phyloP scores from a whole-genome alignment of 352 stramenopile genomes.

The Globisporangium recalcitrans region DNA sequence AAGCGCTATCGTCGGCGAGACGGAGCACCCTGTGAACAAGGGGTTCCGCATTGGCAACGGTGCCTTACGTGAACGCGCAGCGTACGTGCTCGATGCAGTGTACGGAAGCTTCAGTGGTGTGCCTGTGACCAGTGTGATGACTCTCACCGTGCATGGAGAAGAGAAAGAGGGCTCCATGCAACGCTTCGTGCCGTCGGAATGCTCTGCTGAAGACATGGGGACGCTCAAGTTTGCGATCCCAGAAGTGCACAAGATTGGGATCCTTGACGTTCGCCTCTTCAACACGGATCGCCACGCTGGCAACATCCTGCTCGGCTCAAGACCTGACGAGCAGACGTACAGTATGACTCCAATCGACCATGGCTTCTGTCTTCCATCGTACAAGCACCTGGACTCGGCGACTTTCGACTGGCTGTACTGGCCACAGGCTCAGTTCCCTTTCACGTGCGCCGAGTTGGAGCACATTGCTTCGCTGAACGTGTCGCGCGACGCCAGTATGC shows the following conservation, averaged over 20 bases:
- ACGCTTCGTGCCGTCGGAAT: slow-evolving; percentile 72
- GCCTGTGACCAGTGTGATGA: slow-evolving; percentile 74
- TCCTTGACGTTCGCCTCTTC: slow-evolving; percentile 85
- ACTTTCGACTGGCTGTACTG: slow-evolving; percentile 88
- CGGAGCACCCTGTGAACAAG: slow-evolving; percentile 78
- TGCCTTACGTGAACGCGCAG: slow-evolving; percentile 75
- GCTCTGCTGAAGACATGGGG: slow-evolving; percentile 85
- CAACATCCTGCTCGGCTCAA: slow-evolving; percentile 74
- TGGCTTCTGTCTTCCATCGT: slow-evolving; percentile 82
- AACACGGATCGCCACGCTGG: slow-evolving; percentile 86
- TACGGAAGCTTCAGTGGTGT: slow-evolving; percentile 84
- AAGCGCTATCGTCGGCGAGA: slow-evolving; percentile 69
- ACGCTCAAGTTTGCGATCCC: slow-evolving; percentile 80
- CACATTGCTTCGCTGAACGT: slow-evolving; percentile 70
- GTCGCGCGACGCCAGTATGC: slow-evolving; percentile 43
- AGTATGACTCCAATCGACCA: slow-evolving; percentile 87
- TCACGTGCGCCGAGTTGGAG: slow-evolving; percentile 68
- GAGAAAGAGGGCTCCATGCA: slow-evolving; percentile 86
- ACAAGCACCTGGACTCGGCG: slow-evolving; percentile 72
- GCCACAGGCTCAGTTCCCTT: slow-evolving; percentile 85
- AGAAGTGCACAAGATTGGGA: slow-evolving; percentile 88
- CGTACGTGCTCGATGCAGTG: slow-evolving; percentile 72
- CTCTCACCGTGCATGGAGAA: slow-evolving; percentile 49
- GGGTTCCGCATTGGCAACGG: slow-evolving; percentile 85
- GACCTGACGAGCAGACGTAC: slow-evolving; percentile 58